Percentiles rank a stretch among this genome's conserved stretches.
Conservation (phyloP, 805 yeast genomes). For the Pichia manshurica region DNA sequence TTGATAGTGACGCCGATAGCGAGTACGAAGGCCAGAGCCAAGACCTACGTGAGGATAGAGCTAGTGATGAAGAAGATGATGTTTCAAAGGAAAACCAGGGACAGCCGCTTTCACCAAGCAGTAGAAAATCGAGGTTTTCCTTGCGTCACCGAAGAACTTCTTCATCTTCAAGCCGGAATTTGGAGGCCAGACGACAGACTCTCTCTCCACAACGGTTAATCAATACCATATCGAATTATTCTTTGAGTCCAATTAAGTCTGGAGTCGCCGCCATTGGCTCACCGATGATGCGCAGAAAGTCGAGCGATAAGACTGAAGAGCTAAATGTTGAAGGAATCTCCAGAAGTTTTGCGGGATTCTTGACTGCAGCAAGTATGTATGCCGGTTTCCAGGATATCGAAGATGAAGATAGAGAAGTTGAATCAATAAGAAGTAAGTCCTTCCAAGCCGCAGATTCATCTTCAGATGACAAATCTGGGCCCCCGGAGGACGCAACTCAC, state of each 20-base stretch:
- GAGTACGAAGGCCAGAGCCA: not conserved
- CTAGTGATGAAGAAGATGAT: not conserved
- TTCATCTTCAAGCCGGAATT: not conserved
- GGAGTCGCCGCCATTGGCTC: not conserved
- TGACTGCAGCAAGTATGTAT: conserved; percentile 54
- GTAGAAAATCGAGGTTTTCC: not conserved
- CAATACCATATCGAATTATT: conserved; percentile 18
- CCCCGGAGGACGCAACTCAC: conserved; percentile 1
- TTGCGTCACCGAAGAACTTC: not conserved
- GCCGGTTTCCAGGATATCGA: conserved; percentile 35
- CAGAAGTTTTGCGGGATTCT: conserved; percentile 46
- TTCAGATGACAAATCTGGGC: conserved; percentile 6
- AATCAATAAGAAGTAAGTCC: conserved; percentile 1
- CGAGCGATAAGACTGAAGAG: not conserved
- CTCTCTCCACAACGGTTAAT: conserved; percentile 24
- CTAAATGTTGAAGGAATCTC: conserved; percentile 37
- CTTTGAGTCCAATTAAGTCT: conserved; percentile 11
- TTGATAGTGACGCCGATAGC: not conserved
- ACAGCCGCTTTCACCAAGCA: not conserved
- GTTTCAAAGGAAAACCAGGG: not conserved
- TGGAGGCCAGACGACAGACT: conserved; percentile 15
- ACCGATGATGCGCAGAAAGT: not conserved
- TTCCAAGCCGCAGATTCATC: not conserved
- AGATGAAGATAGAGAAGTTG: conserved; percentile 26
- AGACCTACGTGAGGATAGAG: not conserved